A percentile compares a stretch with the other conserved stretches of the same genome.
Conservation (phyloP, 106 monocot genomes). For the Dioscorea dumetorum region DNA sequence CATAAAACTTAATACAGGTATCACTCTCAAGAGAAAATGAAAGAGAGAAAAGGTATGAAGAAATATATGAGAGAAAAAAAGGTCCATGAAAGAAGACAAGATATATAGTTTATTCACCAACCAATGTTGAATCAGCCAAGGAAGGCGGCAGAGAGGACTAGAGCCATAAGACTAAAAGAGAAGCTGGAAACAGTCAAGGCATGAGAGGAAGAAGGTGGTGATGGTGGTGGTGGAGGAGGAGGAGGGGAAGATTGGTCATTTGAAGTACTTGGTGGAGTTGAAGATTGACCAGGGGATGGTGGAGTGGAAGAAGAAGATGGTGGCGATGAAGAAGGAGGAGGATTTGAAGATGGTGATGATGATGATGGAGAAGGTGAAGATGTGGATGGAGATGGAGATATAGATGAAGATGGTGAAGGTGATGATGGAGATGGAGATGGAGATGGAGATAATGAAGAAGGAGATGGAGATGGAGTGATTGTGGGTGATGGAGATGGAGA, state of each 20-base stretch:
- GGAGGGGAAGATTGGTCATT: background rate
- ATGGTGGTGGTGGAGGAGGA: background rate
- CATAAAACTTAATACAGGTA: no score
- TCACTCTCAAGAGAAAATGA: no score
- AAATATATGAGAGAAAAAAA: no score
- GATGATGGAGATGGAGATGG: background rate
- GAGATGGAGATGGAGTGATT: background rate
- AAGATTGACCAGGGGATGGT: background rate
- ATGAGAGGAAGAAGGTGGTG: background rate
- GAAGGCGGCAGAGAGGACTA: no score
- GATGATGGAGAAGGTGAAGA: background rate
- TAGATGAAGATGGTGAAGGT: no score
- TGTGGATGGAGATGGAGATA: background rate
- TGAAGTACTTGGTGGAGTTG: background rate
- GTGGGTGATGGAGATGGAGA: background rate
- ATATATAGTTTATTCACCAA: no score
- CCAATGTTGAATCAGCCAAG: no score
- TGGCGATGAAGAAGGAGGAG: background rate
- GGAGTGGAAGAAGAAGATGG: background rate
- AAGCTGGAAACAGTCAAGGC: no score
- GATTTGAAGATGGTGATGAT: background rate
- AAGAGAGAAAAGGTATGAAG: background rate
- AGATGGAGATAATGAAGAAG: slow-evolving; percentile 1
- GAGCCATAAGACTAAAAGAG: no score
- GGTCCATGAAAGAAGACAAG: no score